Evolutionary conservation across 768 basidiomycete species (phyloP).

Genomic region (Candolleomyces eurysporus): DNA sequence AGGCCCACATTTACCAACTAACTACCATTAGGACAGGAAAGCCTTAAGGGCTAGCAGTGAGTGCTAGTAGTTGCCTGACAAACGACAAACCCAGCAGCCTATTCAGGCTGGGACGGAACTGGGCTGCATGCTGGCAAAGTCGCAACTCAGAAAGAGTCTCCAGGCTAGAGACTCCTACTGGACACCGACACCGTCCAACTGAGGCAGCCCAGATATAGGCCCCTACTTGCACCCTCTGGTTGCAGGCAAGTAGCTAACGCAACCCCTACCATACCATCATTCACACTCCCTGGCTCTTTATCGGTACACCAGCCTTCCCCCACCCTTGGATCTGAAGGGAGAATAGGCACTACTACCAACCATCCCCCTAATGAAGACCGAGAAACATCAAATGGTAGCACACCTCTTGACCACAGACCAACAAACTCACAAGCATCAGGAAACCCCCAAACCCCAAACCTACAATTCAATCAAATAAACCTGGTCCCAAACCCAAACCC

Average conservation of each 20-base stretch:
- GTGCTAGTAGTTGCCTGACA: neutral
- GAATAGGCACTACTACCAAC: neutral
- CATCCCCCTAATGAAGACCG: neutral
- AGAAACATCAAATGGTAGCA: neutral
- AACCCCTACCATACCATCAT: too few relatives aligned
- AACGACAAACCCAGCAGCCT: neutral
- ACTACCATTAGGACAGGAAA: neutral
- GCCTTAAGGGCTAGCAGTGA: neutral
- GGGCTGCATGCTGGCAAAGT: constrained; percentile 3
- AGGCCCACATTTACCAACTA: neutral
- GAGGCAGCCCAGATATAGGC: constrained; percentile 1
- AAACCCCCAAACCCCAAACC: too few relatives aligned
- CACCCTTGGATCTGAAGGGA: neutral
- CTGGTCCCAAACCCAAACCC: too few relatives aligned
- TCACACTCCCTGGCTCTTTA: too few relatives aligned
- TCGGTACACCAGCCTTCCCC: neutral
- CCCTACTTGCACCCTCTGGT: neutral
- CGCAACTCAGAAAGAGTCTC: neutral
- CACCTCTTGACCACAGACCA: neutral
- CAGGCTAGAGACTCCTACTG: neutral
- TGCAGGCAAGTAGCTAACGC: too few relatives aligned
- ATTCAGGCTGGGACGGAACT: neutral
- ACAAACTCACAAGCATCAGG: too few relatives aligned
- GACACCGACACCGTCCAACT: neutral
- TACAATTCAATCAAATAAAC: too few relatives aligned